Evolutionary conservation across 176 grass and related monocot genomes (phyloP), one percentile per base, ranked within the genome.

Genomic region (Oryza glumipatula): DNA sequence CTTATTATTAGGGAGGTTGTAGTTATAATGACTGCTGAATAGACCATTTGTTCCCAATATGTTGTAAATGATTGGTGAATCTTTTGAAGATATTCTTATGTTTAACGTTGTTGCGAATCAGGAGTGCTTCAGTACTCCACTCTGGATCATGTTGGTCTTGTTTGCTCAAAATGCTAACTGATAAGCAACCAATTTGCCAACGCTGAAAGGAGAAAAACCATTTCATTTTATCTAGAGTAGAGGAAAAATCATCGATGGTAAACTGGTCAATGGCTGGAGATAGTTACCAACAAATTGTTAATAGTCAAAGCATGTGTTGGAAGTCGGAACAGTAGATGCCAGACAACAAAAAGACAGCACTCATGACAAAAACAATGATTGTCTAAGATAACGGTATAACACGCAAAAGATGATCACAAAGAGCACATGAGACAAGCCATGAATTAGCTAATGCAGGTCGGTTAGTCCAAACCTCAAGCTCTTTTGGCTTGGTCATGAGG

Each of bases 161-260:
- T 44, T 43, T 71, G 68, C 39, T 71, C 78, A 22, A 22, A 52
- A 2, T 54, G 23, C 54, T 38, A 45, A n/a, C 22, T 64, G 19
- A n/a, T 65, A 65, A 17, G 66, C 17, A 48, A 22, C 24, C 46
- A 32, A 19, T 28, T 49, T 9, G 72, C 14, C 24, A 51, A 52
- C 47, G 5, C 14, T 52, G 7, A 74, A 51, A 6, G 17, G 7
- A 11, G 15, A 4, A 39, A 39, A 70, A 4, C 36, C 68, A 70
- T 70, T 70, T 23, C 58, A 63, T 70, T 70, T 70, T 6, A 23
- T 73, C 69, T 13, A 65, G 54, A 51, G 0, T 60, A 83, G 56
- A 46, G 26, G 9, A 45, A 76, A 41, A 84, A 68, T 73, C 4
- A 38, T 69, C 9, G 11, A 8, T 80, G 60, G 38, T 2, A 11